Evolutionary conservation across 1,284 basidiomycete genomes (phyloP), one percentile per base, ranked within the genome.

Genomic region (Puccinia novopanici): DNA sequence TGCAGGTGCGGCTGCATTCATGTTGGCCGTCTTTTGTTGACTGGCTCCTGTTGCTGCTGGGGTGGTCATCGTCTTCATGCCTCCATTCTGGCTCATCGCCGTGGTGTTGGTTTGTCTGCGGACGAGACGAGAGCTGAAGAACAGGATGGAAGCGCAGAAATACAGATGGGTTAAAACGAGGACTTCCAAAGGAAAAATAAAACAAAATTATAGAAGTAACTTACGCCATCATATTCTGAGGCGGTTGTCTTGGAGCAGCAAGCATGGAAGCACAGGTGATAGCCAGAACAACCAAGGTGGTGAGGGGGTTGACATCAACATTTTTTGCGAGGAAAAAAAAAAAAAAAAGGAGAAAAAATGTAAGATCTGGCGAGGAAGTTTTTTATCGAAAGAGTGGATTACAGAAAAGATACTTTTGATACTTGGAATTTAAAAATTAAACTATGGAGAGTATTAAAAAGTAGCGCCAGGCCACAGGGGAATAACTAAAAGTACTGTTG

Each of bases 241-340:
- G 1, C 12, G 17, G 17, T 30, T 59, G 55, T 9, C 12, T 10
- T 27, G 55, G n/a, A 59, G 55, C 55, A 59, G 1, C 27, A 27
- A 59, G 8, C 3, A 59, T 59, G 9, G 55, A 27, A 27, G 24
- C 55, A 34, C 55, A 59, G 27, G 24, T 34, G 34, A 34, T 59
- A 59, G 27, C 55, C n/a, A 59, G 55, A 24, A 59, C 27, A 24
- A 59, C 55, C 0, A 27, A 59, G 24, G n/a, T 59, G 55, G 24
- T 27, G 55, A 59, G 27, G 55, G 55, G 27, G 27, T 59, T 27
- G 55, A 59, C 55, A 59, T 59, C 55, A 59, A 59, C 55, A 59
- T 59, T 3, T 6, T 59, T 22, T 8, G 52, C 8, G 52, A 8
- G 52, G 6, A 2, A 19, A 54, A n/a, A 22, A 22, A n/a, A 54